Percentiles rank a stretch among this genome's conserved stretches.
Conservation (phyloP, 208 protist genomes). For the Herpetomonas samuelpessoai region DNA sequence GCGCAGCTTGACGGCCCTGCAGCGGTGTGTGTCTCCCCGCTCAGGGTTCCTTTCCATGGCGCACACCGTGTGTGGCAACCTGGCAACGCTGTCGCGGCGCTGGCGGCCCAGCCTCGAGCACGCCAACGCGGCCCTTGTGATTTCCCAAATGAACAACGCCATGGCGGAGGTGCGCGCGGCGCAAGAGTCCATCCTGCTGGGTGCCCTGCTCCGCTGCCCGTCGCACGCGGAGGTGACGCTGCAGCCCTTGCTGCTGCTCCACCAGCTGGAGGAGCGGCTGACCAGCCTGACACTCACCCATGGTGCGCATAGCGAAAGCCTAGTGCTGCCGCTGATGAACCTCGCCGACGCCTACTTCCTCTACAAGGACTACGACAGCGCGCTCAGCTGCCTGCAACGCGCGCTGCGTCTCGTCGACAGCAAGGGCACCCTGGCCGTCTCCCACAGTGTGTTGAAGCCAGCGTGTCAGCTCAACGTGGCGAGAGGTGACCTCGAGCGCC, state of each 20-base stretch:
- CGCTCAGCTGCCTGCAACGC: conserved; percentile 30
- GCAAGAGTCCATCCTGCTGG: conserved; percentile 37
- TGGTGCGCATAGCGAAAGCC: conserved; percentile 23
- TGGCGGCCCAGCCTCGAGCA: conserved; percentile 50
- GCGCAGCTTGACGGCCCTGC: conserved; percentile 29
- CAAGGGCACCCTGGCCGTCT: conserved; percentile 49
- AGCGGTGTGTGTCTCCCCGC: conserved; percentile 23
- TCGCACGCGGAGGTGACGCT: conserved; percentile 26
- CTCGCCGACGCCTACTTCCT: conserved; percentile 55
- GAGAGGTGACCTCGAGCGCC: conserved; percentile 23
- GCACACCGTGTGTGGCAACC: conserved; percentile 19
- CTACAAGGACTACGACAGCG: conserved; percentile 21
- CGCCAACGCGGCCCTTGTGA: conserved; percentile 46
- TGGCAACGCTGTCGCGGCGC: conserved; percentile 20
- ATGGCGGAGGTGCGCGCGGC: conserved; percentile 20
- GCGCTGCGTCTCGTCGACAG: conserved; percentile 45
- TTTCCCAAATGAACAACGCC: conserved; percentile 32
- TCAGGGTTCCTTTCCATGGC: conserved; percentile 25
- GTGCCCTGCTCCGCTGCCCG: conserved; percentile 37
- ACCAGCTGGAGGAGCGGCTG: conserved; percentile 22
- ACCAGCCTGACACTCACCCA: conserved; percentile 11
- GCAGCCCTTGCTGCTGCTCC: conserved; percentile 19
- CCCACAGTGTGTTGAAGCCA: conserved; percentile 35
- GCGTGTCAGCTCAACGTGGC: conserved; percentile 32
- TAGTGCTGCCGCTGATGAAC: conserved; percentile 41